Conservation (phyloP, 352 stramenopile genomes). For the Peronosclerospora sorghi region DNA sequence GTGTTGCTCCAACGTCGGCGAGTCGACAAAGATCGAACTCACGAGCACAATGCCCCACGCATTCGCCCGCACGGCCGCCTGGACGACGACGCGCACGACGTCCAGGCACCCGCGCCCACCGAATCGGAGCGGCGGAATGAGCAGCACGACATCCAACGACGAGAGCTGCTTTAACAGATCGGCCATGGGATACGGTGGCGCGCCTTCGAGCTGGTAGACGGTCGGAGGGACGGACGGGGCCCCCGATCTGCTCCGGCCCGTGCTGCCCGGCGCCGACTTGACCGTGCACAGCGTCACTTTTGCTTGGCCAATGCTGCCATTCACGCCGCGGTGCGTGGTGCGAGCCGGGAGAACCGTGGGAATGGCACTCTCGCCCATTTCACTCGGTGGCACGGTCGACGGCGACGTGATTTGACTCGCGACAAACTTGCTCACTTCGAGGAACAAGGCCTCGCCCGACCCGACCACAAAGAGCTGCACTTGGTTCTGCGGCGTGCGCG, state of each 20-base stretch:
- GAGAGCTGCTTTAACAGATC: conserved; percentile 53
- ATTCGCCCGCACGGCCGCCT: conserved; percentile 34
- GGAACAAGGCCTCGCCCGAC: conserved; percentile 54
- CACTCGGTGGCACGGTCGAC: conserved; percentile 10
- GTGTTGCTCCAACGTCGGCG: conserved; percentile 17
- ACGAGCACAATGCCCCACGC: conserved; percentile 67
- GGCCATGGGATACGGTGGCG: conserved; percentile 30
- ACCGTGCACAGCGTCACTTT: conserved; percentile 68
- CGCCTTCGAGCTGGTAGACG: conserved; percentile 33
- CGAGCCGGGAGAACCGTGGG: conserved; percentile 20
- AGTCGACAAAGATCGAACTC: conserved; percentile 51
- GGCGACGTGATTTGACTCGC: conserved; percentile 50
- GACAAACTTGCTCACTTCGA: conserved; percentile 53
- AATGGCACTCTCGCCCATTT: conserved; percentile 39
- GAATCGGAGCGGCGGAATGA: conserved; percentile 55
- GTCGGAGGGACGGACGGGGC: conserved; percentile 7
- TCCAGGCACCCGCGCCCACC: conserved; percentile 39
- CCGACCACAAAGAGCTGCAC: conserved; percentile 76
- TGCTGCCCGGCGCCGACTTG: conserved; percentile 25
- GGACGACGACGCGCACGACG: conserved; percentile 38
- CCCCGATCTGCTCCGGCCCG: conserved; percentile 5
- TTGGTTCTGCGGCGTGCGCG: conserved; percentile 43
- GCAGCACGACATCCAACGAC: conserved; percentile 51
- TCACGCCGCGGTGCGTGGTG: conserved; percentile 1
- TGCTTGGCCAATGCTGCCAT: conserved; percentile 28